phyloP scores from a whole-genome alignment of 2,329 filamentous ascomycete species.

The Xylariaceae sp. region DNA sequence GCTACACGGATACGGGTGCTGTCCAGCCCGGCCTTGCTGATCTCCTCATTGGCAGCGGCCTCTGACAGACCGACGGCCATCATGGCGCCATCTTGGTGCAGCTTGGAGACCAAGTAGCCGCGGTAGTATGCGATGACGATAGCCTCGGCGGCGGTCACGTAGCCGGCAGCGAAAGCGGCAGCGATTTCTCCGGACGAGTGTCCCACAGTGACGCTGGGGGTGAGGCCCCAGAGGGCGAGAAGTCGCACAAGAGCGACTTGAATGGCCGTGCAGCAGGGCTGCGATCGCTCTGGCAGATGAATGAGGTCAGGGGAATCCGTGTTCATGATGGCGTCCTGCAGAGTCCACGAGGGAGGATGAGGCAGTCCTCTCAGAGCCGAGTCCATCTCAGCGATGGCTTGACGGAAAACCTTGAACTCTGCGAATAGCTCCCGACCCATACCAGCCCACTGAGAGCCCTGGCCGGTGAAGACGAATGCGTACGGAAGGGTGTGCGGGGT shows the following conservation, averaged over 20 bases:
- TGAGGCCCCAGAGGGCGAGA: conserved; percentile 33
- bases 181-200: conserved; percentile 41
- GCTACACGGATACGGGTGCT: conserved; percentile 5
- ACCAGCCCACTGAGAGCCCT: conserved; percentile 15
- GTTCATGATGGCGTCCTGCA: not conserved
- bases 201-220: conserved; percentile 30
- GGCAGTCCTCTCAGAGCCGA: not conserved
- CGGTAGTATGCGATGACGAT: conserved; percentile 25
- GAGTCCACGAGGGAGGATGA: not conserved
- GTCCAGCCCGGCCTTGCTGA: not conserved
- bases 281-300: conserved; percentile 2
- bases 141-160: conserved; percentile 23
- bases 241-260: conserved; percentile 39
- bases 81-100: not conserved
- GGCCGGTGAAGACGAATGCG: conserved; percentile 7
- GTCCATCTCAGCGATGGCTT: conserved; percentile 13
- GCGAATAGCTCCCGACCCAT: conserved; percentile 11
- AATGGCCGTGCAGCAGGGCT: conserved; percentile 40
- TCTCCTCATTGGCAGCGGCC: not conserved
- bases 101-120: conserved; percentile 15
- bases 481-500: not conserved
- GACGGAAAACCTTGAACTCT: conserved; percentile 4
- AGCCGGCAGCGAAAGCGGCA: conserved; percentile 34
- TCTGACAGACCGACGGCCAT: not conserved
- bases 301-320: not conserved